Evolutionary conservation across 192 early-diverging fungal genomes (phyloP), one percentile per base, ranked within the genome.

Genomic region (Thamnidium elegans): DNA sequence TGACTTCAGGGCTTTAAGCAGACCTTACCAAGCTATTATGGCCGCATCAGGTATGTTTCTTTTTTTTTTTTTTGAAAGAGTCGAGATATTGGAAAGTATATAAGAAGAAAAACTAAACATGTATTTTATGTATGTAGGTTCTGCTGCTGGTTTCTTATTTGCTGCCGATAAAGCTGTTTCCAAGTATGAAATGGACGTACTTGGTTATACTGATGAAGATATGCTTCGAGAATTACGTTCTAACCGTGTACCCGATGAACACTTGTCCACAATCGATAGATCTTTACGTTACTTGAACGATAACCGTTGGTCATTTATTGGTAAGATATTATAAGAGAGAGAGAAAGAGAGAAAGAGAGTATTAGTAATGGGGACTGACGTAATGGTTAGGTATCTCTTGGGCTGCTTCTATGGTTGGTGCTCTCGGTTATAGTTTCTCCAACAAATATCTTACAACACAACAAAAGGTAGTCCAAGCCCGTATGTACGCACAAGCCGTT

Each of bases 401-500:
- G 78, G 68, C 44, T 48, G 59, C 68, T n/a, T 66, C 68, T 7
- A 74, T 80, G 72, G 65, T 30, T 50, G 78, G 69, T 36, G 69
- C 75, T 26, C 42, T 80, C 1, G 75, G 66, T n/a, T 73, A 67
- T 26, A 74, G 60, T 34, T 74, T 69, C 20, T 67, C 66, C 7
- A 77, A 80, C 30, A 63, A 52, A 42, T 80, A 84, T 21, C 78
- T 89, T 65, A 71, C 77, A 1, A 68, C 67, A 6, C 74, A 83
- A n/a, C 86, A 89, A 64, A 87, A 88, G 61, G 36, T 84, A 2
- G 86, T 88, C 2, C 86, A 89, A 65, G 88, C 88, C 0, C 82
- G 88, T 66, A 86, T 89, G 84, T 88, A 87, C 68, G 83, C 88
- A 6, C 88, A 89, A 76, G 74, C 77, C 8, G 79, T 84, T 51